A percentile compares a stretch with the other conserved stretches of the same genome.
Conservation (phyloP, 805 yeast species). For the Schwanniomyces pseudopolymorphus region DNA sequence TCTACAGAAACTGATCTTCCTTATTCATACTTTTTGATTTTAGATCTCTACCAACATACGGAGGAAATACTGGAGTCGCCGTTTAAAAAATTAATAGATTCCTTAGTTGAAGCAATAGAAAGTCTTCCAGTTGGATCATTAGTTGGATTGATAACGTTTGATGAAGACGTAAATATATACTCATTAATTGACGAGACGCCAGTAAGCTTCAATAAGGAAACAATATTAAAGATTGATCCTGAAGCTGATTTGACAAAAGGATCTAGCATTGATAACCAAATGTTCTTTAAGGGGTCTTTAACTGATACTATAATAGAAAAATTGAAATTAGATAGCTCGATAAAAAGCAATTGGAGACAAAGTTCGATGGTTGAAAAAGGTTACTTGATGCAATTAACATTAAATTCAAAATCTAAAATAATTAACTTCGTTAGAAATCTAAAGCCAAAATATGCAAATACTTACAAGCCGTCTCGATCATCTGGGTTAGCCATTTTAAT, state of each 20-base stretch:
- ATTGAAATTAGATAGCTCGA: slow-evolving; percentile 1
- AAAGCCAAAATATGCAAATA: slow-evolving; percentile 21
- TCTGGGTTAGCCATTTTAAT: slow-evolving; percentile 36
- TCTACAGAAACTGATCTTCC: slow-evolving; percentile 7
- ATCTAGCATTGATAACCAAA: slow-evolving; percentile 1
- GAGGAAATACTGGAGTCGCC: slow-evolving; percentile 17
- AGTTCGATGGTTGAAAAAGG: slow-evolving; percentile 9
- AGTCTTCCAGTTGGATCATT: slow-evolving; percentile 14
- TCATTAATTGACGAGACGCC: slow-evolving; percentile 1
- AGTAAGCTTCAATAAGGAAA: slow-evolving; percentile 5
- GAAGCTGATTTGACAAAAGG: not conserved
- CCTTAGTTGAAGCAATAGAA: slow-evolving; percentile 13
- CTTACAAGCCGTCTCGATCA: slow-evolving; percentile 31
- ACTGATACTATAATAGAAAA: slow-evolving; percentile 2
- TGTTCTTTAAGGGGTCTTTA: slow-evolving; percentile 3
- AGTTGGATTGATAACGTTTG: slow-evolving; percentile 28
- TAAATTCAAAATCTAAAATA: slow-evolving; percentile 8
- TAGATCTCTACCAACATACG: slow-evolving; percentile 31
- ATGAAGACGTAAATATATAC: slow-evolving; percentile 26
- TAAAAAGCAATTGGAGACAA: slow-evolving; percentile 8
- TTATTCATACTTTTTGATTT: slow-evolving; percentile 19
- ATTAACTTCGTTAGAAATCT: slow-evolving; percentile 10
- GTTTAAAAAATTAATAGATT: slow-evolving; percentile 12
- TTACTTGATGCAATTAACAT: slow-evolving; percentile 8
- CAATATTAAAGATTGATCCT: slow-evolving; percentile 4